These are phyloP conservation scores for Urochloa ruziziensis DNA, from an alignment of 176 grass and related monocot genomes.

Conservation along the genomic window DNA sequence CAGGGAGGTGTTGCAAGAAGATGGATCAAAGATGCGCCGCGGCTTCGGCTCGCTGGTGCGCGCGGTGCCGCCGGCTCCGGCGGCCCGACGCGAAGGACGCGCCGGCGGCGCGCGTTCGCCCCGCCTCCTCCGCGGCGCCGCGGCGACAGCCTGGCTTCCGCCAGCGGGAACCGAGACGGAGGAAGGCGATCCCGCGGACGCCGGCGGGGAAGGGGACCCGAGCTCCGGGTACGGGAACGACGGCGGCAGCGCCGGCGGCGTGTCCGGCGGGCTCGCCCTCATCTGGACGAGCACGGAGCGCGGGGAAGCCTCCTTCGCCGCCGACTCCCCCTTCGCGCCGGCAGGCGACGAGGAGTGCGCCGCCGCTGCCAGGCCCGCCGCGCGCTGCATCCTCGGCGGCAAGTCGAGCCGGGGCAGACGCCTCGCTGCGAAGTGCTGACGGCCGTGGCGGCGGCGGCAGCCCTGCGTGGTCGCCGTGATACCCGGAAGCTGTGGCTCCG, in stretches of 20 bases:
- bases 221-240: not conserved
- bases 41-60: not conserved
- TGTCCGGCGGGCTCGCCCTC: not conserved
- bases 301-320: not conserved
- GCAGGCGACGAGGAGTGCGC: not conserved
- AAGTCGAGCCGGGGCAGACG: not conserved
- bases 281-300: constrained; percentile 8
- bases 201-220: not conserved
- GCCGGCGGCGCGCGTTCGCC: not conserved
- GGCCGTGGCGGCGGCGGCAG: too few relatives aligned
- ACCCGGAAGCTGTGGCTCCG: not conserved
- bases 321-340: not conserved
- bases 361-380: not conserved
- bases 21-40: not conserved
- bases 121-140: not conserved
- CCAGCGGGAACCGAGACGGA: not conserved
- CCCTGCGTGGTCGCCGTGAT: not conserved
- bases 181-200: not conserved
- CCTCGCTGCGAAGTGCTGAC: not conserved
- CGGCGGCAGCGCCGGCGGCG: not conserved
- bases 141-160: not conserved
- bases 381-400: not conserved
- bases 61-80: not conserved
- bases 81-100: not conserved
- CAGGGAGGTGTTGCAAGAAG: not conserved